Evolutionary conservation across 2,329 filamentous ascomycete genomes (phyloP), one percentile per base, ranked within the genome.

Genomic region (Talaromyces amestolkiae): DNA sequence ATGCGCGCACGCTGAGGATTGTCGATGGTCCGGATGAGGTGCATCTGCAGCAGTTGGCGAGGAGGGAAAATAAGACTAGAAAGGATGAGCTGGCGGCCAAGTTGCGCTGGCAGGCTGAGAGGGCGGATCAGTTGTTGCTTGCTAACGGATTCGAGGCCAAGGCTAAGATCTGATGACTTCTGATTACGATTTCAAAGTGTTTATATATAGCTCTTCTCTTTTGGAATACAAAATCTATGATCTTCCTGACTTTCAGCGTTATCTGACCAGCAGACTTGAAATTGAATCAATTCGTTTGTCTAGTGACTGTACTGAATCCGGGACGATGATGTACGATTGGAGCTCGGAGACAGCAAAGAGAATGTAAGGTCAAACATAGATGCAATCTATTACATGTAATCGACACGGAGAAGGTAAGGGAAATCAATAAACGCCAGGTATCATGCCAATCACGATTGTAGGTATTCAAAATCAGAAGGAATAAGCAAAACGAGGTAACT

Each of bases 1-100:
- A 85, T 67, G 91, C 93, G 73, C 84, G 93, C 66, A 97, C 93
- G 7, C 84, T 97, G 78, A 85, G 91, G 67, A 87, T 97, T 71
- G 93, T 92, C 0, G 95, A 99, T 79, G 95, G 95, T 0, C 95
- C 95, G 0, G 95, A 99, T 79, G 95, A 99, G 86, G 95, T 98
- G 67, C 95, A 96, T 78, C 79, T 93, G 80, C 69, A 82, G 77
- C 78, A 82, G 80, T 73, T 84, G 79, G 78, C 87, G 75, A 69
- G 80, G 81, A 71, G 87, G 82, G 70, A 86, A 83, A 81, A 85
- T 77, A 74, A 81, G 77, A 66, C 82, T 77, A 71, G 82, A 70
- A 77, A 80, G 76, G 75, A 82, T 74, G 70, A 77, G 68, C 67
- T 79, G 60, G 63, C 74, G 71, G 68, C 78, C 70, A 72, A 82